Evolutionary conservation across 2,329 filamentous ascomycete genomes (phyloP).

Genomic region (Triangularia setosa): DNA sequence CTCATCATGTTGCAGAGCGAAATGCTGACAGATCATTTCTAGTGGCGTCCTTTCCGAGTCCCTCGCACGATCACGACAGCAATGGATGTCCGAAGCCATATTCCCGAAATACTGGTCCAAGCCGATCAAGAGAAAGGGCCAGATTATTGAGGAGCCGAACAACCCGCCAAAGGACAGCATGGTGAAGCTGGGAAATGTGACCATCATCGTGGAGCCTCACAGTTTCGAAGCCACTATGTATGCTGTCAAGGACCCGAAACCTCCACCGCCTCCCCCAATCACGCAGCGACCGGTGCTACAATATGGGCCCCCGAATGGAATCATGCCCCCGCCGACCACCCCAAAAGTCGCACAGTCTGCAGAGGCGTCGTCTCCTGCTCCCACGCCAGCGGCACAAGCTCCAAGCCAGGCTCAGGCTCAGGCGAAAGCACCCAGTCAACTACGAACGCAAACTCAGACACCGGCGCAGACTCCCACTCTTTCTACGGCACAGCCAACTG

Average conservation of each 20-base stretch:
- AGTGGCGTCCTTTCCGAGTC: slow-evolving; percentile 75
- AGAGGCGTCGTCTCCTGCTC: slow-evolving; percentile 12
- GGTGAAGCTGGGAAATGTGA: slow-evolving; percentile 67
- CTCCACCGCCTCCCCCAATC: slow-evolving; percentile 37
- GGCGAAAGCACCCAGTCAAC: slow-evolving; percentile 2
- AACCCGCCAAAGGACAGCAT: slow-evolving; percentile 69
- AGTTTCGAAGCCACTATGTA: slow-evolving; percentile 73
- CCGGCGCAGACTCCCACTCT: slow-evolving; percentile 21
- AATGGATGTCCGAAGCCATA: slow-evolving; percentile 68
- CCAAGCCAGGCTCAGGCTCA: not conserved
- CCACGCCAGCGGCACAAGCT: slow-evolving; percentile 23
- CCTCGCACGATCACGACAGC: slow-evolving; percentile 65
- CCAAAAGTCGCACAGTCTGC: slow-evolving; percentile 31
- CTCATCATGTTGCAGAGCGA: not conserved
- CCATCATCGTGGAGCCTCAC: slow-evolving; percentile 75
- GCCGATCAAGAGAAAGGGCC: slow-evolving; percentile 64
- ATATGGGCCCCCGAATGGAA: slow-evolving; percentile 61
- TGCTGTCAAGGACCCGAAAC: slow-evolving; percentile 63
- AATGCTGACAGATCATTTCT: slow-evolving; percentile 16
- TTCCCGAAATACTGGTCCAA: slow-evolving; percentile 79
- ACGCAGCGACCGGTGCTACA: slow-evolving; percentile 56
- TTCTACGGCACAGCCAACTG: not conserved
- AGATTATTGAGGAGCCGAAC: slow-evolving; percentile 58
- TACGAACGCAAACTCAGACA: slow-evolving; percentile 11
- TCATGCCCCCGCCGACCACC: slow-evolving; percentile 52